Evolutionary conservation across 257 asterid genomes (phyloP), one percentile per base, ranked within the genome.

Genomic region (Nicotiana attenuata): DNA sequence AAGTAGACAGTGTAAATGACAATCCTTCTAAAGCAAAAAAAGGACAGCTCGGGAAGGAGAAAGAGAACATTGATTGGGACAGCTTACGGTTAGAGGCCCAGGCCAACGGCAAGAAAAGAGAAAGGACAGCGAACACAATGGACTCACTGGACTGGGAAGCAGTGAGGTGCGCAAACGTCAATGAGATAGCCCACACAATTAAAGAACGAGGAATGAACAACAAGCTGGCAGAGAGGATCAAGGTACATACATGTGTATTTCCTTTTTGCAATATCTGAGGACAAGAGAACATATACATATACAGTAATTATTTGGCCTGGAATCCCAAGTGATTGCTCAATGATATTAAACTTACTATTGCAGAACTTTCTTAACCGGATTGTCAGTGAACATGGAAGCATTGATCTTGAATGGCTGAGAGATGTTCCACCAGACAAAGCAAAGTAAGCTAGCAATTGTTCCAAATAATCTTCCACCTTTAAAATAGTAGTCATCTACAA

Each of bases 91-190:
- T 86, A 83, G 87, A 90, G 84, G 92, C 91, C 31, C 78, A 63
- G 35, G 80, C 84, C 56, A 81, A 82, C 45, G 89, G 93, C 81
- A 86, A 77, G 82, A 87, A 87, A 82, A 91, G 89, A 82, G 94
- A 85, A 76, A 89, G 82, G 85, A 86, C 97, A 76, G 81, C 26
- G 53, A 87, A 88, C 85, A 88, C 92, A 61, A 86, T 87, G 92
- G 98, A 96, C 80, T 92, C 99, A n/a, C 91, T 93, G 87, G 97
- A 96, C 87, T 96, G 97, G 97, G 99, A 93, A 80, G 92, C 97
- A 76, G 90, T 96, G 53, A 89, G 98, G 83, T 84, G 91, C 80
- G 95, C 99, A 24, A 92, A 93, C 82, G 97, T 94, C 76, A 71
- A 85, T 29, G 98, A 93, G 84, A 85, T 96, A 84, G 99, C 99